Percentiles rank a stretch among this genome's conserved stretches.
phyloP scores from a whole-genome alignment of 768 basidiomycete genomes.

The Rhizopogon roseolus region DNA sequence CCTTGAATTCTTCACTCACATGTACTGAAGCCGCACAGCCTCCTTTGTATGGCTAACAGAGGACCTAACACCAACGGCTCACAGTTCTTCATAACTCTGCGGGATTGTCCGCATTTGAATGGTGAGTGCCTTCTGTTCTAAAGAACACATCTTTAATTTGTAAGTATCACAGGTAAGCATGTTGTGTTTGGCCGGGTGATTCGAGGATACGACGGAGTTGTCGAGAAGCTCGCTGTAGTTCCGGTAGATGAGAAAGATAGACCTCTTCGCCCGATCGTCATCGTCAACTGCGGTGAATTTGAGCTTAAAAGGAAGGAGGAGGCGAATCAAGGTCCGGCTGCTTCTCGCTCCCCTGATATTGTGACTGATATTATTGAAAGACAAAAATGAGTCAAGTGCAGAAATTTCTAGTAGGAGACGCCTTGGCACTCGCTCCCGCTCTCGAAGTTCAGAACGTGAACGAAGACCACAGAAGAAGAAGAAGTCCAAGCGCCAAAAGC shows the following conservation, averaged over 20 bases:
- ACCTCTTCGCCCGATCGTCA: conserved; percentile 60
- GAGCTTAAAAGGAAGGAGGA: conserved; percentile 46
- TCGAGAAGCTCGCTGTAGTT: conserved; percentile 54
- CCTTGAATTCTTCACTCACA: background rate
- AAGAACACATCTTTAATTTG: background rate
- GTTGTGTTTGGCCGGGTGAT: conserved; percentile 54
- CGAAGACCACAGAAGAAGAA: conserved; percentile 15
- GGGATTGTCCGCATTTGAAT: conserved; percentile 68
- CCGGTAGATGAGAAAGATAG: conserved; percentile 73
- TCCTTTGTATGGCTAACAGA: conserved; percentile 89
- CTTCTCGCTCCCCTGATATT: background rate
- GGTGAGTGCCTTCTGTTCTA: conserved; percentile 36
- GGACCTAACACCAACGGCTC: conserved; percentile 82
- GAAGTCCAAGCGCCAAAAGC: conserved; percentile 19
- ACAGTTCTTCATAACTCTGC: conserved; percentile 83
- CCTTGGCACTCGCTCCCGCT: conserved; percentile 16
- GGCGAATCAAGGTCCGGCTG: conserved; percentile 9
- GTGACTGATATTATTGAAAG: background rate
- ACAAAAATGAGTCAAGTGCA: conserved; percentile 5
- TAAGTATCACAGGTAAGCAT: conserved; percentile 44
- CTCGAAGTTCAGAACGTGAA: conserved; percentile 23
- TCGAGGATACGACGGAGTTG: conserved; percentile 56
- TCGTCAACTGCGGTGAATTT: conserved; percentile 81
- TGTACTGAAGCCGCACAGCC: conserved; percentile 27
- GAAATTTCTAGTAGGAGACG: conserved; percentile 15